Evolutionary conservation across 208 protist species (phyloP), one percentile per base, ranked within the genome.

Genomic region (Naegleria lovaniensis): DNA sequence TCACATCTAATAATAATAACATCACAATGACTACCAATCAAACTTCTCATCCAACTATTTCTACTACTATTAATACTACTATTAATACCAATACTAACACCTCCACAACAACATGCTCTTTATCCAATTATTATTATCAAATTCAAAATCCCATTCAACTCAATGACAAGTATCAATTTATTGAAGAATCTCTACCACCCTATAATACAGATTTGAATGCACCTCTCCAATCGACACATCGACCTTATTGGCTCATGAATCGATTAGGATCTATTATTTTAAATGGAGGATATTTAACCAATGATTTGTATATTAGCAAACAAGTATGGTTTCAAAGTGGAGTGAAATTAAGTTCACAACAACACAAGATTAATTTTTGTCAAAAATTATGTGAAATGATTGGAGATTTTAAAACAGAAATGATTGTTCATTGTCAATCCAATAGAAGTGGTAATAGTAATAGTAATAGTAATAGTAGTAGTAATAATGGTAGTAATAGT

Each of bases 351-450:
- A 29, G 40, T 87, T 33, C 38, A 29, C 33, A 51, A 87, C 38
- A 41, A 15, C 29, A 22, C 13, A 87, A 87, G 29, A 87, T 87
- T 36, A 51, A 40, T 51, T 87, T 87, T 51, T 87, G 83, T 87
- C 19, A 33, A 33, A 51, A 51, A 67, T 67, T 67, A 19, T 67
- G 19, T 29, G 55, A 67, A 67, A 67, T 29, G 11, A 67, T 67
- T 67, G 11, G 19, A 29, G 55, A 67, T 67, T 67, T 67, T 67
- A 67, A 67, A 67, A 67, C 55, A 29, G 55, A 67, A 15, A 67
- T 67, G 55, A 29, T 67, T 19, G 15, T 58, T 19, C 51, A 58
- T 58, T 58, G 9, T 58, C 5, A 58, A 58, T 19, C n/a, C n/a
- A n/a, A 58, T 58, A 15, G 51, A 58, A 58, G n/a, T n/a, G n/a